Percentiles rank a stretch among this genome's conserved stretches.
Conservation (phyloP, 768 basidiomycete species). For the Rhodosporidiobolus sp. region DNA sequence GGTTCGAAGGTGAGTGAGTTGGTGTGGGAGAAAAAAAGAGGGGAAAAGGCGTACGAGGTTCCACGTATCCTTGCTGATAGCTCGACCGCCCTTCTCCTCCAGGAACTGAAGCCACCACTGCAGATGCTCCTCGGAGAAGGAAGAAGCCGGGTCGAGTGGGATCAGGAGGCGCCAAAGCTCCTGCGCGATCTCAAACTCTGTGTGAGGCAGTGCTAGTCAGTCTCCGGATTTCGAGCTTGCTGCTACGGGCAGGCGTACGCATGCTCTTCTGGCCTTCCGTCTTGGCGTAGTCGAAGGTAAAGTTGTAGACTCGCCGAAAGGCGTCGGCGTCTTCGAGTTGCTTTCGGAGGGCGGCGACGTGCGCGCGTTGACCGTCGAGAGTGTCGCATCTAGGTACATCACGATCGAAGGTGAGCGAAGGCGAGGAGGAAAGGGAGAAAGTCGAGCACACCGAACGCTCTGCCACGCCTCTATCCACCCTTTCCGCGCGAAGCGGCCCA, state of each 20-base stretch:
- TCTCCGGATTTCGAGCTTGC: background rate
- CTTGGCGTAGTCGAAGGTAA: constrained; percentile 76
- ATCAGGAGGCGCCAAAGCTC: constrained; percentile 77
- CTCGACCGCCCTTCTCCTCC: constrained; percentile 62
- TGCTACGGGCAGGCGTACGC: constrained; percentile 52
- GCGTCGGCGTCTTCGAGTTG: constrained; percentile 66
- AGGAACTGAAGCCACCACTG: constrained; percentile 79
- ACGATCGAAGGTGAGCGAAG: background rate
- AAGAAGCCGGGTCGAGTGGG: constrained; percentile 57
- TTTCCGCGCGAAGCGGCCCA: constrained; percentile 68
- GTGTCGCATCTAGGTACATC: constrained; percentile 60
- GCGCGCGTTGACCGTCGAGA: constrained; percentile 60
- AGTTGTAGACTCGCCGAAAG: constrained; percentile 73
- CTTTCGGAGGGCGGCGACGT: constrained; percentile 58
- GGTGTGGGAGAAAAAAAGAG: no score
- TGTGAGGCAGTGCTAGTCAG: background rate
- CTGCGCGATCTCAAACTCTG: constrained; percentile 65
- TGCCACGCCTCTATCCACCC: constrained; percentile 84
- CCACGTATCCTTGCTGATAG: constrained; percentile 53
- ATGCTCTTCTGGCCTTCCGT: constrained; percentile 74
- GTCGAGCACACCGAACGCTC: constrained; percentile 60
- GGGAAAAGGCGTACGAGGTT: constrained; percentile 12
- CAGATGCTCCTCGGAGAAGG: constrained; percentile 48
- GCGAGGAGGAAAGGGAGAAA: constrained; percentile 1
- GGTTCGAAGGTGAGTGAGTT: no score